Evolutionary conservation across 495 filamentous ascomycete genomes (phyloP).

Genomic region (Aspergillus affinis): DNA sequence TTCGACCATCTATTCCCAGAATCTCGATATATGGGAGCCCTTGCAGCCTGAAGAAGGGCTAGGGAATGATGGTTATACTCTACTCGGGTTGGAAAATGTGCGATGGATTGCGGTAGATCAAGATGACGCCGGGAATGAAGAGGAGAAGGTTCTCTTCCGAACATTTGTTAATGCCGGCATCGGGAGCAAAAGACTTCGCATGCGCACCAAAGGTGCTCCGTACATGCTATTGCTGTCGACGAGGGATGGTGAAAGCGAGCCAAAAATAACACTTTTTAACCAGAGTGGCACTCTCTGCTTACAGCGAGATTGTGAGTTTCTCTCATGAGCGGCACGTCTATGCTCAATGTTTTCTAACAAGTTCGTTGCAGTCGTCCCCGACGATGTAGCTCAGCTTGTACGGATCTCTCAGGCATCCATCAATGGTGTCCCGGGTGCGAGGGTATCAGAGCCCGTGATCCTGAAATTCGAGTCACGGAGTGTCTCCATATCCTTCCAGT

Average conservation of each 20-base stretch:
- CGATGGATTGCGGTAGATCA: constrained; percentile 39
- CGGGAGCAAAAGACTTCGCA: constrained; percentile 38
- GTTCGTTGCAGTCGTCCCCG: constrained; percentile 16
- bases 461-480: constrained; percentile 33
- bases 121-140: constrained; percentile 39
- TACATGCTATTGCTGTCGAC: constrained; percentile 44
- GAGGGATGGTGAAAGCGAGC: constrained; percentile 41
- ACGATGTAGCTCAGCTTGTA: constrained; percentile 25
- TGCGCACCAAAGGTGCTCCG: constrained; percentile 38
- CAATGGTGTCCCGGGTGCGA: constrained; percentile 18
- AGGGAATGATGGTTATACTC: constrained; percentile 18
- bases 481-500: constrained; percentile 36
- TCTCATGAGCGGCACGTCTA: neutral
- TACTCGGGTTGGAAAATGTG: constrained; percentile 28
- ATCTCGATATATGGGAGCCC: constrained; percentile 39
- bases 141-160: constrained; percentile 40
- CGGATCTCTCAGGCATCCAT: constrained; percentile 18
- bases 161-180: constrained; percentile 46
- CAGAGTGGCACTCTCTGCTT: constrained; percentile 43
- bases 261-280: constrained; percentile 43
- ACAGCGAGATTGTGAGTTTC: constrained; percentile 36
- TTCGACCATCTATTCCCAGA: constrained; percentile 26
- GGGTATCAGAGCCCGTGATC: constrained; percentile 29
- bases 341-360: neutral
- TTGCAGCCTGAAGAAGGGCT: constrained; percentile 35